Conservation (phyloP, 2,329 filamentous ascomycete genomes). For the Ophiostoma sp. region DNA sequence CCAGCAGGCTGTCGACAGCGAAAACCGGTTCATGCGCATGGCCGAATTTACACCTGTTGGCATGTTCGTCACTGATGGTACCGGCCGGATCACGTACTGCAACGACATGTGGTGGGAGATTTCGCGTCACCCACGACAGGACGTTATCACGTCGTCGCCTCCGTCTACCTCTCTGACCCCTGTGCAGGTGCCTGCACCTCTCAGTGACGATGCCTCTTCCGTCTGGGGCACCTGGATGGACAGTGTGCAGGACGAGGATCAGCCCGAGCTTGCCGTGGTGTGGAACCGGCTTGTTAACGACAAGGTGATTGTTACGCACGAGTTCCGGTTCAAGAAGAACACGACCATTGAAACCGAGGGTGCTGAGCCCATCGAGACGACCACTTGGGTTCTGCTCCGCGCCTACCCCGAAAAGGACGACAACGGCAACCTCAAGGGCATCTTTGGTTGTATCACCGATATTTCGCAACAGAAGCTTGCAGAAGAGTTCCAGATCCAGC, state of each 20-base stretch:
- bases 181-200: neutral
- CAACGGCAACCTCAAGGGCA: constrained; percentile 66
- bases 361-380: constrained; percentile 41
- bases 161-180: neutral
- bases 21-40: constrained; percentile 80
- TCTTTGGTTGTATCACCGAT: constrained; percentile 80
- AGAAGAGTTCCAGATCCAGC: constrained; percentile 74
- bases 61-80: constrained; percentile 77
- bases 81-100: constrained; percentile 72
- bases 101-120: constrained; percentile 80
- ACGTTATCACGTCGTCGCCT: neutral
- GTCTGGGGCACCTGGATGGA: constrained; percentile 63
- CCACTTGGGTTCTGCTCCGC: constrained; percentile 74
- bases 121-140: constrained; percentile 58
- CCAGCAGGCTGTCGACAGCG: constrained; percentile 64
- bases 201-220: neutral
- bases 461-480: constrained; percentile 85
- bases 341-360: constrained; percentile 62
- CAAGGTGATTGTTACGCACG: constrained; percentile 65
- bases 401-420: constrained; percentile 71
- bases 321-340: constrained; percentile 76
- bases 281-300: constrained; percentile 65
- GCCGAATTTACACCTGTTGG: constrained; percentile 81
- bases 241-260: constrained; percentile 67
- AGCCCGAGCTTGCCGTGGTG: constrained; percentile 55